Evolutionary conservation across 768 basidiomycete genomes (phyloP).

Genomic region (Boletus sp.): DNA sequence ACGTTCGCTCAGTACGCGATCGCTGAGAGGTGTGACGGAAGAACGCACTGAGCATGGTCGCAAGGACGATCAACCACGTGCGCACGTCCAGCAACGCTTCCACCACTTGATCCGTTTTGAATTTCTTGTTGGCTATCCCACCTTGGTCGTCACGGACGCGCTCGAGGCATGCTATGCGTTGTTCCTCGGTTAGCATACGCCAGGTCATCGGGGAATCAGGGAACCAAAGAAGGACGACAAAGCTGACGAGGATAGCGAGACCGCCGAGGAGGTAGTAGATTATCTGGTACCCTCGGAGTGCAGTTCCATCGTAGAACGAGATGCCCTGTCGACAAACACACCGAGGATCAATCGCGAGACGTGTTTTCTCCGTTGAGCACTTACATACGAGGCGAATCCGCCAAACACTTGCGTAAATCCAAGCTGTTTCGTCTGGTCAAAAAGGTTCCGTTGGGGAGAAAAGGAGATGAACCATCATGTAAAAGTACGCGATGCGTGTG

Average conservation of each 20-base stretch:
- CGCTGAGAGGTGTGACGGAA: background rate
- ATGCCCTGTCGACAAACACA: constrained; percentile 12
- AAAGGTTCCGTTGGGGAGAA: background rate
- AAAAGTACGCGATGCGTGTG: constrained; percentile 36
- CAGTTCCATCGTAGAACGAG: constrained; percentile 31
- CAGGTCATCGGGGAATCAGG: constrained; percentile 41
- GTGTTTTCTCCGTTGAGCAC: background rate
- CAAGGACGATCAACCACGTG: constrained; percentile 30
- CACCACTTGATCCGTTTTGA: background rate
- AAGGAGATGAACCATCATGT: constrained; percentile 31
- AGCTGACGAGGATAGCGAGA: constrained; percentile 37
- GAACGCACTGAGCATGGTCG: constrained; percentile 15
- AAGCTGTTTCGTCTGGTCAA: constrained; percentile 4
- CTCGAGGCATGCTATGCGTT: constrained; percentile 37
- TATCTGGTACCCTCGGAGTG: constrained; percentile 27
- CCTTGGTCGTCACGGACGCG: constrained; percentile 38
- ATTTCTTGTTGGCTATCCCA: background rate
- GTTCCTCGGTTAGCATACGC: constrained; percentile 34
- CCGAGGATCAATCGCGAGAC: background rate
- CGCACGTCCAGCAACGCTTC: constrained; percentile 23
- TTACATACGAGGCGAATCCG: constrained; percentile 38
- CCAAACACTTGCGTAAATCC: constrained; percentile 34
- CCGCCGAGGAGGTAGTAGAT: constrained; percentile 36
- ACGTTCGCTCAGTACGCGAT: background rate
- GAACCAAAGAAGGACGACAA: constrained; percentile 35